These are phyloP conservation scores for Neonectria sp. DNA, from an alignment of 2,329 filamentous ascomycete genomes.

Conservation along the genomic window DNA sequence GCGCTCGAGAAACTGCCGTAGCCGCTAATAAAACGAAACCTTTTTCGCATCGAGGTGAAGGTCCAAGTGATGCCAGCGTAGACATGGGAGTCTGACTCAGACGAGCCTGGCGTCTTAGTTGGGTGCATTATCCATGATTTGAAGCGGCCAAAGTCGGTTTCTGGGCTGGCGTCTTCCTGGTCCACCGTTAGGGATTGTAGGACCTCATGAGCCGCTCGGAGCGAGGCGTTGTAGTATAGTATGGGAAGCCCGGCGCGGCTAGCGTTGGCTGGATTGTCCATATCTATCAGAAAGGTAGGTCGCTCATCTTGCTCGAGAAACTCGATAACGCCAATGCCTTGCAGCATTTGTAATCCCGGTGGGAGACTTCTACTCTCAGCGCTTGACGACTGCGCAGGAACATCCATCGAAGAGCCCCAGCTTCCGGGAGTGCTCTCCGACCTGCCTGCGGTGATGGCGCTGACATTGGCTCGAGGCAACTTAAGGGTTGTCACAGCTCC, in stretches of 20 bases:
- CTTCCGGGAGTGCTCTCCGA: conserved; percentile 68
- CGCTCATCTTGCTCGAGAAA: conserved; percentile 83
- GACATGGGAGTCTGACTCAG: conserved; percentile 68
- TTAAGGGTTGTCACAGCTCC: conserved; percentile 68
- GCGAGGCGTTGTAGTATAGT: conserved; percentile 77
- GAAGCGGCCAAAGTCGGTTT: conserved; percentile 72
- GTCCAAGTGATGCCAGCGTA: conserved; percentile 81
- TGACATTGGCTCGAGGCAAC: conserved; percentile 68
- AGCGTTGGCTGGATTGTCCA: conserved; percentile 71
- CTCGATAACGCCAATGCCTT: conserved; percentile 78
- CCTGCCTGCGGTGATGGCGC: conserved; percentile 61
- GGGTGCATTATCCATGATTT: conserved; percentile 77
- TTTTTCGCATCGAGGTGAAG: conserved; percentile 76
- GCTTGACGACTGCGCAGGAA: conserved; percentile 65
- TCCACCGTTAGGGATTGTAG: conserved; percentile 71
- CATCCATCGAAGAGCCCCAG: conserved; percentile 68
- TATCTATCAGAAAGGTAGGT: conserved; percentile 83
- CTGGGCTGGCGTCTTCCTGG: conserved; percentile 58
- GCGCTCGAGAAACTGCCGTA: conserved; percentile 53
- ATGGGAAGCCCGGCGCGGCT: conserved; percentile 70
- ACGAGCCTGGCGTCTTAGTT: conserved; percentile 65
- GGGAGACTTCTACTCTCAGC: conserved; percentile 65
- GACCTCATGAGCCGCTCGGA: conserved; percentile 71
- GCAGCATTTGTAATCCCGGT: conserved; percentile 70
- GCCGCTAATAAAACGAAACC: conserved; percentile 78